Evolutionary conservation across 2,329 filamentous ascomycete genomes (phyloP).

Genomic region (Aspergillus sp.): DNA sequence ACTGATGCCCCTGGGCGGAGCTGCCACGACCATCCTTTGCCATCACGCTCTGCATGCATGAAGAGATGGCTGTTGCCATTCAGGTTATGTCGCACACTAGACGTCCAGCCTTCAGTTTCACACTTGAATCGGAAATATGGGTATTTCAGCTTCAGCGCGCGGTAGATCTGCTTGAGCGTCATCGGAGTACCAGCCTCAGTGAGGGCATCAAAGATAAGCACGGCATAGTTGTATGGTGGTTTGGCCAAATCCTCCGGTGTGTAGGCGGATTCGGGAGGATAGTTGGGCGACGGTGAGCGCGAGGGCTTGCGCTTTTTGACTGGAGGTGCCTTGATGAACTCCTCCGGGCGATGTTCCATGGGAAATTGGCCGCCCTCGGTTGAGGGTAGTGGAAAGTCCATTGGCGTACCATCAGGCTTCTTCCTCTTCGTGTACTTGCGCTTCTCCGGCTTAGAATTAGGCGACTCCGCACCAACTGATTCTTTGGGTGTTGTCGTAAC

Average conservation of each 20-base stretch:
- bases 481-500: constrained; percentile 27
- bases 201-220: constrained; percentile 65
- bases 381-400: constrained; percentile 46
- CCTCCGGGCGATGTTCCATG: constrained; percentile 42
- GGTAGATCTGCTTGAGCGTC: constrained; percentile 67
- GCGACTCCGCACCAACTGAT: constrained; percentile 37
- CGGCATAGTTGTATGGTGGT: constrained; percentile 63
- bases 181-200: constrained; percentile 59
- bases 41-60: constrained; percentile 61
- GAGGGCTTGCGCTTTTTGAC: constrained; percentile 56
- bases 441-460: constrained; percentile 47
- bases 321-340: constrained; percentile 45
- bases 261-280: constrained; percentile 59
- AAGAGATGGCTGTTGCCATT: constrained; percentile 59
- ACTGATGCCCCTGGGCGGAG: constrained; percentile 61
- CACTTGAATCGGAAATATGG: constrained; percentile 64
- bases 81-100: constrained; percentile 66
- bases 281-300: constrained; percentile 63
- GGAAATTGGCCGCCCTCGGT: constrained; percentile 43
- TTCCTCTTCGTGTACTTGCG: constrained; percentile 53
- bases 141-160: constrained; percentile 63
- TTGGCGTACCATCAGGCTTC: constrained; percentile 42
- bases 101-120: constrained; percentile 66
- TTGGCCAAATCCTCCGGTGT: constrained; percentile 64
- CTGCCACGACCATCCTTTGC: constrained; percentile 66